Conservation (phyloP, 139 green algal genomes). For the Zygnema cylindricum region DNA sequence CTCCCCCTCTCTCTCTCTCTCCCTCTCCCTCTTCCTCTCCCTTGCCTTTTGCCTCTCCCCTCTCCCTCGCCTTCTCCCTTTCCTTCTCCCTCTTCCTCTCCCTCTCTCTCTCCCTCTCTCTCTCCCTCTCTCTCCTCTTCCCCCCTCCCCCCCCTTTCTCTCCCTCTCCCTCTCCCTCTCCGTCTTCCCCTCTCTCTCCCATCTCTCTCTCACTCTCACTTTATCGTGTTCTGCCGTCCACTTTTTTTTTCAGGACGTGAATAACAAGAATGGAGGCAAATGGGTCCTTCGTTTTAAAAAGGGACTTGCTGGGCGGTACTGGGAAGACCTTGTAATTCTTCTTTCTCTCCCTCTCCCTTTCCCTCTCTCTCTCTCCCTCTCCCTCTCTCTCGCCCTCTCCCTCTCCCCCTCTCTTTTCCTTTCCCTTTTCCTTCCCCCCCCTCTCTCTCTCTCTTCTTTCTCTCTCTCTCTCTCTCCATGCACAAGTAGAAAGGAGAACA, state of each 20-base stretch:
- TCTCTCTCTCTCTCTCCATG: too few species aligned
- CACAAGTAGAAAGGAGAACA: too few species aligned
- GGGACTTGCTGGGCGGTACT: slow-evolving; percentile 21
- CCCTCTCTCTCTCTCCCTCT: too few species aligned
- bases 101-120: not conserved
- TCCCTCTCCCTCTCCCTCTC: not conserved
- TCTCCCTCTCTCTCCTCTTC: not conserved
- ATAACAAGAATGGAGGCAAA: slow-evolving; percentile 50
- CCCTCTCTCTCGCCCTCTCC: too few species aligned
- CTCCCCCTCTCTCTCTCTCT: not conserved
- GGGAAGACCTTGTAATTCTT: slow-evolving; percentile 53
- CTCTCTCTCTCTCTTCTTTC: too few species aligned
- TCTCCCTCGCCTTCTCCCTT: not conserved
- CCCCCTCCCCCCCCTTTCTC: not conserved
- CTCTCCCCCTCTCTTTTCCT: too few species aligned
- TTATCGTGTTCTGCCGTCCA: not conserved
- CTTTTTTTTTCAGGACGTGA: slow-evolving; percentile 10
- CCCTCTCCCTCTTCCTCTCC: too few species aligned
- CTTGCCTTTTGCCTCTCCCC: slow-evolving; percentile 31
- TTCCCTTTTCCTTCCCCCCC: too few species aligned
- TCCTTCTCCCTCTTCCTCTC: too few species aligned
- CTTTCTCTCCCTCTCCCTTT: too few species aligned
- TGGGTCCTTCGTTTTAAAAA: slow-evolving; percentile 58
- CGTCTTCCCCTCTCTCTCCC: not conserved
- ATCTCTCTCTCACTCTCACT: too few species aligned